These are phyloP conservation scores for Diplocarpon rosae DNA, from an alignment of 2,329 filamentous ascomycete genomes.

Conservation along the genomic window DNA sequence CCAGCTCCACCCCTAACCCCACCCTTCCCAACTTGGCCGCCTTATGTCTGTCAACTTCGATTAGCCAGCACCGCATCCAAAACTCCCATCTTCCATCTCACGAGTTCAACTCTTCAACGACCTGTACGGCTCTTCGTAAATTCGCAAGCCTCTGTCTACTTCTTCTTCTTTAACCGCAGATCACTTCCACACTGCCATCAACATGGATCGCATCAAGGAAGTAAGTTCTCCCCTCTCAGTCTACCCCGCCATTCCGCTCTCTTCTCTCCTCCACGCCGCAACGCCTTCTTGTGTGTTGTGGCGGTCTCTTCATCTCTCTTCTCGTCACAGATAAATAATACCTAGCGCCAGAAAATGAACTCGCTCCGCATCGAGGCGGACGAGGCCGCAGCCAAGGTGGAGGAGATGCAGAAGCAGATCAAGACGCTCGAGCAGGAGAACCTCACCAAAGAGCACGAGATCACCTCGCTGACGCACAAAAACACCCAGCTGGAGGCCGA, in stretches of 20 bases:
- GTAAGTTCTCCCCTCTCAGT: constrained; percentile 40
- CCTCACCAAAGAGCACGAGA: constrained; percentile 93
- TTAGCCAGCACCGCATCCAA: too few relatives aligned
- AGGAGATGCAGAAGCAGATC: constrained; percentile 79
- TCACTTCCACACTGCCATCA: constrained; percentile 22
- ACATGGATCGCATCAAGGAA: constrained; percentile 86
- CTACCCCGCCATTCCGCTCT: constrained; percentile 24
- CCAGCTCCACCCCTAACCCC: not conserved
- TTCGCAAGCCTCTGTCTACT: not conserved
- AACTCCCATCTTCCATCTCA: too few relatives aligned
- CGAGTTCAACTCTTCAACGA: not conserved
- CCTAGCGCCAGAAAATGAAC: constrained; percentile 68
- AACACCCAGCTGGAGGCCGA: constrained; percentile 83
- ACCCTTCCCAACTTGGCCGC: constrained; percentile 6
- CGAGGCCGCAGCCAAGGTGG: constrained; percentile 66
- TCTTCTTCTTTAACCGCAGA: not conserved
- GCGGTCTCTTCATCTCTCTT: not conserved
- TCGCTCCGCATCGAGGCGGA: constrained; percentile 90
- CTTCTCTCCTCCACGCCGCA: constrained; percentile 1
- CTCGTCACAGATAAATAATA: not conserved
- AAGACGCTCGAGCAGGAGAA: constrained; percentile 92
- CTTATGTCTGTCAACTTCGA: constrained; percentile 6
- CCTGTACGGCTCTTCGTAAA: not conserved
- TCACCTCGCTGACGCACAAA: constrained; percentile 92
- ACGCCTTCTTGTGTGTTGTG: not conserved